Base-by-base conservation (phyloP, 1,284 basidiomycete genomes). In the Anthracocystis setariae region DNA sequence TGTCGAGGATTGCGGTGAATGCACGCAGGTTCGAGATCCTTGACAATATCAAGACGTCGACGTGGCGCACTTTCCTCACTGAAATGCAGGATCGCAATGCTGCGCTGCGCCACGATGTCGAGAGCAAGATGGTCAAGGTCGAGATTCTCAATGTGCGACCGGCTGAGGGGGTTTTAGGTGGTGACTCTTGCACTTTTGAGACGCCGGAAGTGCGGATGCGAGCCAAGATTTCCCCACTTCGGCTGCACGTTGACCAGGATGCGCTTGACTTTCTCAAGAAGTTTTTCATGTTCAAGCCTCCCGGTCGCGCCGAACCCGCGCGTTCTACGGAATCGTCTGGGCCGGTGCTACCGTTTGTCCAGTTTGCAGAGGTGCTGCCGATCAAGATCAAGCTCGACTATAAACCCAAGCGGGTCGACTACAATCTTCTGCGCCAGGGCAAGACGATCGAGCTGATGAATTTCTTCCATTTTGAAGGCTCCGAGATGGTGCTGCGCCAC, bases 391-490 rank as follows among this genome's bases (percentile, higher is more conserved):
- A 97, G 85, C 86, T 98, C 9, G 95, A 99, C 82, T 99, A 98
- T 84, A 98, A 99, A 84, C 95, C 96, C 45, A 92, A 97, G 63
- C 89, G 94, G 5, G 93, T 98, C 23, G 93, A 98, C 83, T 96
- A 97, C 83, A 86, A 89, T 60, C 85, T 98, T 47, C 47, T 81
- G 15, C 88, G 90, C 17, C 90, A 94, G 76, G 96, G 96, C 13
- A 89, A 88, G 81, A 94, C 93, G 0, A 95, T 96, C 65, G 96
- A 98, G 82, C 85, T 98, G 57, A 98, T 98, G 95, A 99, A 99
- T 83, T 98, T 98, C 83, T 98, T 99, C 89, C 94, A 98, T 84
- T 99, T 98, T 76, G 95, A 98, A 76, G 95, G 93, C 0, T 92
- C 95, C 3, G 95, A 97, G 83, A 98, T 98, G 93, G 95, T 93